Conservation (phyloP, 192 early-diverging fungal species). For the Coemansia asiatica region DNA sequence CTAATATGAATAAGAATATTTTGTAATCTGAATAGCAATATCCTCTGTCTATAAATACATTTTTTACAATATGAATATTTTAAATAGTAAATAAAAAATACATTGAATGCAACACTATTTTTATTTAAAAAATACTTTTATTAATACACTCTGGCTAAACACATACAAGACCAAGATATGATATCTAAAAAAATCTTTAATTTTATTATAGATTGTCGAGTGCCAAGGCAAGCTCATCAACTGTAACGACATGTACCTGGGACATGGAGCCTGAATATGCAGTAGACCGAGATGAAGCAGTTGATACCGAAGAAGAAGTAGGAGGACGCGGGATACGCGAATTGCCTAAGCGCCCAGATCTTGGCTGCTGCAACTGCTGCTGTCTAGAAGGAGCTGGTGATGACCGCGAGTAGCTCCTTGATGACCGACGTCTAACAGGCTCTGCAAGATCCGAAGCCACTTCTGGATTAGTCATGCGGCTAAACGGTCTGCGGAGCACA, state of each 20-base stretch:
- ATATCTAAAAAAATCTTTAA: not conserved
- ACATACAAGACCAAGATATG: no score
- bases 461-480: not conserved
- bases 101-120: no score
- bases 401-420: slow-evolving; percentile 1
- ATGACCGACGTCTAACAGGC: not conserved
- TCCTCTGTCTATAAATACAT: no score
- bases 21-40: no score
- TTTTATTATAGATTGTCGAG: not conserved
- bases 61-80: no score
- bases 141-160: no score
- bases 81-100: no score
- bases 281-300: not conserved
- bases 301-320: not conserved
- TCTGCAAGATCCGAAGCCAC: not conserved
- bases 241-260: not conserved
- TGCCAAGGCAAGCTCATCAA: not conserved
- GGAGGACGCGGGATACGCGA: slow-evolving; percentile 7
- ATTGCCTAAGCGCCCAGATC: not conserved
- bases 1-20: no score
- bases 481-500: not conserved
- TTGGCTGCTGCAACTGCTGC: not conserved
- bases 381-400: not conserved
- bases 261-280: not conserved
- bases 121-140: no score